Conservation (phyloP, 2,329 filamentous ascomycete species). For the Metarhizium brunneum region DNA sequence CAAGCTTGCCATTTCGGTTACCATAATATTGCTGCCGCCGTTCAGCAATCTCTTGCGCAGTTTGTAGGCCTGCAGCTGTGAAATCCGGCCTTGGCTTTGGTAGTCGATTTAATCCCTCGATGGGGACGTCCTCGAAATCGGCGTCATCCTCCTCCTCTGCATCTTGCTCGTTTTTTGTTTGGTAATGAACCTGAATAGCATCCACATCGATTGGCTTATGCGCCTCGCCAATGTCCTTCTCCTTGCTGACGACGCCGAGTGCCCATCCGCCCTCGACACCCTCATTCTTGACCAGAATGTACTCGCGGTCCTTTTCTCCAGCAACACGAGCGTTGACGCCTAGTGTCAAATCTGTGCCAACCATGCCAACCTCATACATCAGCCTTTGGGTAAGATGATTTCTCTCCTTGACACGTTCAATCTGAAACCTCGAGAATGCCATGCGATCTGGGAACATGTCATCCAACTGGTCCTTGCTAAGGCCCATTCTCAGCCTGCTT, state of each 20-base stretch:
- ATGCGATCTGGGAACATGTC: conserved; percentile 96
- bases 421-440: conserved; percentile 94
- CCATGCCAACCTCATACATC: conserved; percentile 92
- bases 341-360: conserved; percentile 62
- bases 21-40: conserved; percentile 20
- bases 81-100: conserved; percentile 42
- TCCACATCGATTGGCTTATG: conserved; percentile 93
- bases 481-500: conserved; percentile 85
- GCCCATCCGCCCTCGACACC: conserved; percentile 95
- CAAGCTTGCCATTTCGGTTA: conserved; percentile 8
- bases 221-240: conserved; percentile 67
- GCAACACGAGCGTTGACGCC: conserved; percentile 59
- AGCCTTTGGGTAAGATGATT: conserved; percentile 91
- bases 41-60: conserved; percentile 15
- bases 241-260: conserved; percentile 80
- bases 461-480: conserved; percentile 93
- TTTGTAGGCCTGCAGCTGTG: conserved; percentile 14
- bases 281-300: conserved; percentile 92
- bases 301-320: conserved; percentile 83
- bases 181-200: conserved; percentile 46
- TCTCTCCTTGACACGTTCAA: conserved; percentile 83
- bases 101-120: conserved; percentile 78
- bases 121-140: conserved; percentile 87
- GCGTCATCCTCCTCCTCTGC: conserved; percentile 65
- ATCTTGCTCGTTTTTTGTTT: conserved; percentile 48